Evolutionary conservation across 2,329 filamentous ascomycete genomes (phyloP).

Genomic region (Graphilbum sp.): DNA sequence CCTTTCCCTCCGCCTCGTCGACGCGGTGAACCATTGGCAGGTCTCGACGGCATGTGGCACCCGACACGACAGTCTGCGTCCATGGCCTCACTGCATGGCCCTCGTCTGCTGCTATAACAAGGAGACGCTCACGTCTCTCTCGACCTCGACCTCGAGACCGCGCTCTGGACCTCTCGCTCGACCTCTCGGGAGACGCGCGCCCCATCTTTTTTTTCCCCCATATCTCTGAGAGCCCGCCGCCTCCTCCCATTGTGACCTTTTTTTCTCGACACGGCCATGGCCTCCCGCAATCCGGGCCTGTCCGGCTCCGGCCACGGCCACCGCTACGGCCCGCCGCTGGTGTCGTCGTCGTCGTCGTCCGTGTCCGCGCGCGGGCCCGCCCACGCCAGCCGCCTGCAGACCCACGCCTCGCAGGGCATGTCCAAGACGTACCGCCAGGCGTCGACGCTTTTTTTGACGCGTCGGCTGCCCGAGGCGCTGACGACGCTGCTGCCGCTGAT

Average conservation of each 20-base stretch:
- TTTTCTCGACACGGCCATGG: constrained; percentile 16
- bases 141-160: no score
- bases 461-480: constrained; percentile 77
- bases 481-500: constrained; percentile 75
- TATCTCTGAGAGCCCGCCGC: neutral
- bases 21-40: neutral
- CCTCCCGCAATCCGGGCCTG: constrained; percentile 26
- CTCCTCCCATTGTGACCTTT: neutral
- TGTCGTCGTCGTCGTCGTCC: constrained; percentile 41
- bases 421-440: constrained; percentile 91
- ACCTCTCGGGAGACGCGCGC: no score
- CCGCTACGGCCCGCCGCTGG: constrained; percentile 38
- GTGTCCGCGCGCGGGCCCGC: constrained; percentile 39
- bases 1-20: neutral
- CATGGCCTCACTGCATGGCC: neutral
- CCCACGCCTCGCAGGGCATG: constrained; percentile 32
- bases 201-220: neutral
- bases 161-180: no score
- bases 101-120: neutral
- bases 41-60: neutral
- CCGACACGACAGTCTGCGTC: neutral
- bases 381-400: neutral
- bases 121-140: neutral
- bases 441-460: constrained; percentile 85
- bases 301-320: constrained; percentile 20